These are phyloP conservation scores for Boletus semigastroideus DNA, from an alignment of 1,284 basidiomycete species.

Conservation along the genomic window DNA sequence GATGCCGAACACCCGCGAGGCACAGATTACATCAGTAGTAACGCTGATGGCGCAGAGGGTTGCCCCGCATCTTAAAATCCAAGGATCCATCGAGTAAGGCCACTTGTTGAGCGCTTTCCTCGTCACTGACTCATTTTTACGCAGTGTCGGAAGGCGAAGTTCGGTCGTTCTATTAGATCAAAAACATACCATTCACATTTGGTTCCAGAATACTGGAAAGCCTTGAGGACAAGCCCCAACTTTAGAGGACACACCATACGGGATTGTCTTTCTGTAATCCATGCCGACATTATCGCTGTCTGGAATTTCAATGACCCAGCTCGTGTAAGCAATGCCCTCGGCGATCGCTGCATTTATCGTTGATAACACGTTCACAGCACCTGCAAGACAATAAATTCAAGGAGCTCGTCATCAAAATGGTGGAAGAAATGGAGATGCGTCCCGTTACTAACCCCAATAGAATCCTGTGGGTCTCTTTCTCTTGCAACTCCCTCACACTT, in stretches of 20 bases:
- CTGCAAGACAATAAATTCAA: slow-evolving; percentile 2
- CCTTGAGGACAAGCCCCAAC: not conserved
- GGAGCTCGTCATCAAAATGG: not conserved
- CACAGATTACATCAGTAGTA: not conserved
- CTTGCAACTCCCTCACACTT: not conserved
- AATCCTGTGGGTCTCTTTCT: not conserved
- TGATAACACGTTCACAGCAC: not conserved
- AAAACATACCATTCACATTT: not conserved
- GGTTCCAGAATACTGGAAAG: slow-evolving; percentile 8
- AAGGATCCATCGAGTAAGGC: slow-evolving; percentile 1
- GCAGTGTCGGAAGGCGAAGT: slow-evolving; percentile 5
- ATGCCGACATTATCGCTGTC: slow-evolving; percentile 3
- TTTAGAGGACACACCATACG: slow-evolving; percentile 1
- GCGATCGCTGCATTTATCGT: not conserved
- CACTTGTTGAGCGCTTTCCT: not conserved
- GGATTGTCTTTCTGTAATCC: slow-evolving; percentile 6
- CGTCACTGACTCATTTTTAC: not conserved
- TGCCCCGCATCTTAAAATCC: slow-evolving; percentile 1
- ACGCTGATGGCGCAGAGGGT: slow-evolving; percentile 1
- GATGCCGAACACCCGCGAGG: not conserved
- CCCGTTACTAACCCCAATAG: not conserved
- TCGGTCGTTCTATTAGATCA: not conserved
- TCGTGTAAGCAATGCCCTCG: not conserved
- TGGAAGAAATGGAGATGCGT: not conserved
- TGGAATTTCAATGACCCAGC: slow-evolving; percentile 8